Evolutionary conservation across 169 alveolate genomes (phyloP), one percentile per base, ranked within the genome.

Genomic region (Toxoplasma gondii): DNA sequence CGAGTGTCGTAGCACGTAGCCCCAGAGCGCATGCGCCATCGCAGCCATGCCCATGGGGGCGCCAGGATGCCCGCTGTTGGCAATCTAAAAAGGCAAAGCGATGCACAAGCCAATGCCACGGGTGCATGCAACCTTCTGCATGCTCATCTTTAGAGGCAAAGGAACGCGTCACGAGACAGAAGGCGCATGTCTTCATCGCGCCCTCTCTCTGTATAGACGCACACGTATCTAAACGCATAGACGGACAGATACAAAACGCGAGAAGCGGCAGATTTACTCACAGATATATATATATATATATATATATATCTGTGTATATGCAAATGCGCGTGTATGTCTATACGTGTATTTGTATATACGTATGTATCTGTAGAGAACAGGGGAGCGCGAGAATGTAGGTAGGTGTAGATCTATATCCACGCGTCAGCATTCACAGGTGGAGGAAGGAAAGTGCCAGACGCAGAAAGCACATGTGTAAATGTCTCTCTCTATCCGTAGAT

Each of bases 31-130:
- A 86, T 97, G 97, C 58, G 97, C 97, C 95, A 96, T 96, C 45
- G 98, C 97, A 38, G 98, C 98, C 95, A 98, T 96, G 36, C 98
- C 98, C 84, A 97, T 96, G 31, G 98, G 98, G 44, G 98, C 97
- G 41, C 98, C 98, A 67, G 97, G 98, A 90, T 97, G 98, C 17
- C 98, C 98, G 83, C 97, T 95, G 69, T 97, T 97, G 64, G 98
- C 98, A 29, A 81, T 78, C 95, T 96, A 87, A 45, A 95, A 5
- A 49, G 82, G 81, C 10, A 24, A 64, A 22, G 91, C 87, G 78
- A 69, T 10, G 12, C 36, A 49, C 1, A 45, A 10, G 29, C 88
- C 34, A 84, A 80, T 5, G 38, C 31, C 84, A 41, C 17, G 58
- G 10, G 43, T 9, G n/a, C 39, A 70, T 58, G 43, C 36, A 45